phyloP scores from a whole-genome alignment of 345 rosid genomes.

The Rubroshorea leprosula region DNA sequence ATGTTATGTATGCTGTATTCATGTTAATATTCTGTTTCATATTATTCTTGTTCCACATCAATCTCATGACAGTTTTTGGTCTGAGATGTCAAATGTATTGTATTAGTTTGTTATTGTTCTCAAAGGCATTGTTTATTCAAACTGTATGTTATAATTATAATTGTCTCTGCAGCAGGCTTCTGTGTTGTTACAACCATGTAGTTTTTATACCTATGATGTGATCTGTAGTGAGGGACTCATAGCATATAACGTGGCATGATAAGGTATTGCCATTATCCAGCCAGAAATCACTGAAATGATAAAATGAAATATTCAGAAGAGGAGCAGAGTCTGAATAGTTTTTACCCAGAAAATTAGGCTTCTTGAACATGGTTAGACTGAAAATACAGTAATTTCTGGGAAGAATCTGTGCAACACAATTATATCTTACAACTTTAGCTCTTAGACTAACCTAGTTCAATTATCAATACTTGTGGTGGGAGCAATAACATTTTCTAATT shows the following conservation, averaged over 20 bases:
- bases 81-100: neutral
- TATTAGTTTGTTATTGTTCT: neutral
- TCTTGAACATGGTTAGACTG: neutral
- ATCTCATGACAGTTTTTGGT: neutral
- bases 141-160: neutral
- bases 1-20: neutral
- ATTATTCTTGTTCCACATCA: slow-evolving; percentile 1
- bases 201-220: neutral
- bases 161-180: neutral
- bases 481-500: neutral
- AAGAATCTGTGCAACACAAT: neutral
- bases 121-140: neutral
- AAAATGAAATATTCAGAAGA: neutral
- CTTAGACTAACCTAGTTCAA: neutral
- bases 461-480: neutral
- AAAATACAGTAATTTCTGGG: neutral
- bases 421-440: neutral
- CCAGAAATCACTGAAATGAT: neutral
- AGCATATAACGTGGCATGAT: neutral
- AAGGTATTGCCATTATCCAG: neutral
- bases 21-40: neutral
- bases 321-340: neutral
- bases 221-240: neutral
- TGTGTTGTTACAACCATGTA: neutral
- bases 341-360: neutral